Percentiles rank a stretch among this genome's conserved stretches.
phyloP scores from a whole-genome alignment of 768 basidiomycete genomes.

The Tremella yokohamensis region DNA sequence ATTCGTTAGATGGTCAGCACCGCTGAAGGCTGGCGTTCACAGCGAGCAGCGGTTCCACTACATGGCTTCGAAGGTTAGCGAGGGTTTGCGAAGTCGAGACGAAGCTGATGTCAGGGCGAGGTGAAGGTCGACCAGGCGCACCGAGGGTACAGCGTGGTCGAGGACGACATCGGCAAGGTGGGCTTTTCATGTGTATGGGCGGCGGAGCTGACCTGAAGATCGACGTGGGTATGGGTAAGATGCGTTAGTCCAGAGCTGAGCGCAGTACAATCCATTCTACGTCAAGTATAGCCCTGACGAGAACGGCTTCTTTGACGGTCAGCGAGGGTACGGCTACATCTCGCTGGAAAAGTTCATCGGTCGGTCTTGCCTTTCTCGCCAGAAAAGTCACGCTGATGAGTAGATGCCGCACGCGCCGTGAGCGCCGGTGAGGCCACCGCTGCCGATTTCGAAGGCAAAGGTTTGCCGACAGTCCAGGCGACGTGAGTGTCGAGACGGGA shows the following conservation, averaged over 20 bases:
- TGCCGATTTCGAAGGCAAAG: conserved; percentile 70
- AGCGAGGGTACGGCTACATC: conserved; percentile 83
- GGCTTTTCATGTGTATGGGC: conserved; percentile 52
- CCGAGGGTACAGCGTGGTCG: conserved; percentile 84
- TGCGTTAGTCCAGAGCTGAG: neutral
- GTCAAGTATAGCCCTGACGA: conserved; percentile 94
- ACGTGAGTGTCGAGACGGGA: no score
- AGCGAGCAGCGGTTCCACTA: conserved; percentile 92
- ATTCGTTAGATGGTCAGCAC: conserved; percentile 59
- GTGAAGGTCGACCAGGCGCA: conserved; percentile 90
- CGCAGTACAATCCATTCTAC: conserved; percentile 66
- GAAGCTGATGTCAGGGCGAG: conserved; percentile 65
- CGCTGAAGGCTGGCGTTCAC: conserved; percentile 78
- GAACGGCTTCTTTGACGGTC: conserved; percentile 85
- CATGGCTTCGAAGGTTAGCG: conserved; percentile 76
- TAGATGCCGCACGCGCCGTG: conserved; percentile 60
- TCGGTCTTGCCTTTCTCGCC: conserved; percentile 53
- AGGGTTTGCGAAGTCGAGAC: no score
- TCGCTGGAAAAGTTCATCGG: conserved; percentile 87
- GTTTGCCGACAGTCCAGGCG: conserved; percentile 77
- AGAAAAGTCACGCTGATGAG: neutral
- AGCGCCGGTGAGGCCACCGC: conserved; percentile 68
- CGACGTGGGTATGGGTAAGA: neutral
- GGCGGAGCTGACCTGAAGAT: conserved; percentile 11
- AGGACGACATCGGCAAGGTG: conserved; percentile 76